Evolutionary conservation across 306 rosid species (phyloP), one percentile per base, ranked within the genome.

Genomic region (Vicia faba): DNA sequence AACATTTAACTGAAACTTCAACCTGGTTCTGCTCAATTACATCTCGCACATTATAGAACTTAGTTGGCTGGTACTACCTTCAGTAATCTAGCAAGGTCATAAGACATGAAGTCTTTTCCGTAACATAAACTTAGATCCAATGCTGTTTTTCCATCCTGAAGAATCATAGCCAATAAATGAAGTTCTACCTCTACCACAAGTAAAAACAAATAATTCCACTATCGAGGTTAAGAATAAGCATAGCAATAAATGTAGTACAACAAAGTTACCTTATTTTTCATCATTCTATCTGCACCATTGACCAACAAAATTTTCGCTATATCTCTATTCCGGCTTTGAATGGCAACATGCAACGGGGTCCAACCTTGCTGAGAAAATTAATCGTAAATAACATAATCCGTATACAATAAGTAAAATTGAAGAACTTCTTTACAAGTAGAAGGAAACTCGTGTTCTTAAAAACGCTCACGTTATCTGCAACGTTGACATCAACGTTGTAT

Each of bases 281-380:
- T 80, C 53, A 62, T 77, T 80, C 80, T 83, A 76, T 93, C 97
- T 4, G 95, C 97, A 10, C 98, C 96, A 50, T 86, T 86, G 54
- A 83, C 85, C 75, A 89, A 79, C 87, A 93, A 82, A 66, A 89
- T 79, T 74, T 93, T 93, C 31, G 79, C 92, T 55, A 93, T 83
- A 73, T 84, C 87, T 84, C 93, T 84, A 48, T 88, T 88, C 80
- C 98, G 81, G 78, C 93, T 81, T 74, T 93, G 98, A 44, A 89
- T 81, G 45, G 98, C 95, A 70, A 89, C 29, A 33, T 88, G 98
- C 85, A 93, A 88, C 5, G 98, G 90, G 35, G 97, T 89, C 98
- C 98, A 93, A 43, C 93, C 98, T 35, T 84, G 96, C 98, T 93
- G 88, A 51, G 73, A 76, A 39, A 48, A 25, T 49, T 29, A 14